These are phyloP conservation scores for Phylloboletellus chloephorus DNA, from an alignment of 1,284 basidiomycete genomes.

Conservation along the genomic window DNA sequence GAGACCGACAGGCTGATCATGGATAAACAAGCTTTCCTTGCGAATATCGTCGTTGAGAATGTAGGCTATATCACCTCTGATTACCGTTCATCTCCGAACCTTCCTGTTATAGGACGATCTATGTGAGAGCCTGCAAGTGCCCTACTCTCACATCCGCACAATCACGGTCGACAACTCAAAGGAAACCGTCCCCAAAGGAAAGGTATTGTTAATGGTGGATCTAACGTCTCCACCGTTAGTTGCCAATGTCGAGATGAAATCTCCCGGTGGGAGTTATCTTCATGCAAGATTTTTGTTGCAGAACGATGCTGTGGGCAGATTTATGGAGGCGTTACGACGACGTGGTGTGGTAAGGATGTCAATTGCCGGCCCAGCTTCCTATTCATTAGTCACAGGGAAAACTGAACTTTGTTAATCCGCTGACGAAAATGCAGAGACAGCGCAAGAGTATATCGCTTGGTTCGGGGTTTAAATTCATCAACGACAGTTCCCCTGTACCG, in stretches of 20 bases:
- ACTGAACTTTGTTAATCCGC: constrained; percentile 23
- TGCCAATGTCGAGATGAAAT: constrained; percentile 30
- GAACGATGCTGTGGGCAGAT: constrained; percentile 32
- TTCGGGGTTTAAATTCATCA: constrained; percentile 23
- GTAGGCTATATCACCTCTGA: constrained; percentile 13
- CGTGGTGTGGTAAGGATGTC: constrained; percentile 39
- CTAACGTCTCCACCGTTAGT: constrained; percentile 39
- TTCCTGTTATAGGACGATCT: constrained; percentile 32
- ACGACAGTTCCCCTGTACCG: constrained; percentile 20
- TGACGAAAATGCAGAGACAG: constrained; percentile 12
- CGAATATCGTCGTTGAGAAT: constrained; percentile 37
- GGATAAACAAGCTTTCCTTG: constrained; percentile 47
- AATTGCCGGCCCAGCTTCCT: not conserved
- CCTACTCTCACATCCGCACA: constrained; percentile 40
- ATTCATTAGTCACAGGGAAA: constrained; percentile 25
- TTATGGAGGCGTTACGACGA: constrained; percentile 36
- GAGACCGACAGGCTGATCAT: constrained; percentile 44
- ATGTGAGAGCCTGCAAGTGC: constrained; percentile 41
- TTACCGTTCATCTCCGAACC: constrained; percentile 16
- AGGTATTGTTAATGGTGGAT: constrained; percentile 31
- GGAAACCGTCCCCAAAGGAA: constrained; percentile 16
- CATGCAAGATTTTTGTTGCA: constrained; percentile 38
- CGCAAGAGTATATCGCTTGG: constrained; percentile 27
- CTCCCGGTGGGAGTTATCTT: constrained; percentile 19
- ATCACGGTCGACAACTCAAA: constrained; percentile 36